Base-by-base conservation (phyloP, 441 rosid genomes). In the Brassica balearica region DNA sequence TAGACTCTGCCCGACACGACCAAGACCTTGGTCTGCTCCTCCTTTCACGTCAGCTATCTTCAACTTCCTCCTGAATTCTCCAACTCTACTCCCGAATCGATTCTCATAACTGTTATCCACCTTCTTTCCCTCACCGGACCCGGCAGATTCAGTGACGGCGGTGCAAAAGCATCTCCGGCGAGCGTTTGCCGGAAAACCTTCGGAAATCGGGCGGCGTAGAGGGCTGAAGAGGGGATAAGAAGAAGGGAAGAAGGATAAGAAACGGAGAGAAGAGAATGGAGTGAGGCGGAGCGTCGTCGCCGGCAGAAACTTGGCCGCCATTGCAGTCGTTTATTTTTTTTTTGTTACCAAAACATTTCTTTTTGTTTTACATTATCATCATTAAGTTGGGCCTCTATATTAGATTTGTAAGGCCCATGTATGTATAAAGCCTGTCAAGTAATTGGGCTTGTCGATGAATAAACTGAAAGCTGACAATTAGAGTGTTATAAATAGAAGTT, bases 31-130 rank as follows among this genome's bases (percentile, higher is more conserved):
- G 69, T 87, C 87, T 1, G 82, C 69, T 10, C 94, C 95, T 70
- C 96, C 94, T 87, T 91, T 93, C 20, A 92, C 82, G 72, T 95
- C 92, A 7, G 82, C 86, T 69, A 93, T 77, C 88, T 79, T 95
- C 89, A 90, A 23, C 80, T 86, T 92, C 70, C 3, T 77, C 82
- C 70, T 46, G 9, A 82, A 77, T 8, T 83, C 86, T 65, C 81
- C 81, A 48, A 82, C 48, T 77, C 43, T 77, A 64, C 79, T 73
- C 10, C 75, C 82, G 1, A 67, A 56, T 29, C 20, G 38, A 0
- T 34, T 69, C 2, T 65, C 69, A 1, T 27, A 53, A 19, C 12
- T 63, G 19, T 1, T 22, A 6, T 81, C 80, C 36, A 55, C 48
- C n/a, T 48, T 76, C 0, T 67, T 70, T 4, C 77, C 80, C 6